Base-by-base conservation (phyloP, 805 yeast species). In the Teunomyces lycoperdinae region DNA sequence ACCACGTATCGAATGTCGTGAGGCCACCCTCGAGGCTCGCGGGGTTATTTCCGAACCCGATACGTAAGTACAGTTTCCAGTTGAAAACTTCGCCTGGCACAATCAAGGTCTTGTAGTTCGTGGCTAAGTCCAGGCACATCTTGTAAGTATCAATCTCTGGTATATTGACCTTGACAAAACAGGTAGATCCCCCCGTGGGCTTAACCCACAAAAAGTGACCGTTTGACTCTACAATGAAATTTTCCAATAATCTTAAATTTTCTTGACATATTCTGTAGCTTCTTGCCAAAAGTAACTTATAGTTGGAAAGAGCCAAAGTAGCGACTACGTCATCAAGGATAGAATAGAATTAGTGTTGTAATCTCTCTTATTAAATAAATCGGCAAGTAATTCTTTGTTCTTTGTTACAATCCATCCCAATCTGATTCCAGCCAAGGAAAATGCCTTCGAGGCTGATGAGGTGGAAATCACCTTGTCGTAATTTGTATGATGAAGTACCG, bases 391-490 rank as follows among this genome's bases (percentile, higher is more conserved):
- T 3, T 46, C 47, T 16, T 45, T 44, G 54, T 74, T 68, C 28
- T 63, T 61, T 6, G 76, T 57, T 4, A 69, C 75, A 9, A 78
- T 60, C 84, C 84, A 79, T 5, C 84, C 83, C 17, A 78, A 44
- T 41, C 84, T 60, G 26, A 78, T 60, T 4, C 84, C 84, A 7
- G 84, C 83, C 42, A 77, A 60, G 1, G 81, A 68, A 53, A 71
- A 79, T 2, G 81, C 79, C 55, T 79, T 79, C n/a, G 82, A 77
- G 66, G 73, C 71, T 5, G 82, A 77, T 3, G 78, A 69, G 0
- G 82, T 77, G 7, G 74, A 67, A 33, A 79, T 66, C 4, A 77
- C 73, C 49, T 68, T 71, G 2, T 65, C 67, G 49, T 75, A 75
- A 3, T 65, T 66, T 20, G 24, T 4, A 20, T 77, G 57, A 30